Evolutionary conservation across 2,329 filamentous ascomycete species (phyloP), one percentile per base, ranked within the genome.

Genomic region (Metarhizium rileyi): DNA sequence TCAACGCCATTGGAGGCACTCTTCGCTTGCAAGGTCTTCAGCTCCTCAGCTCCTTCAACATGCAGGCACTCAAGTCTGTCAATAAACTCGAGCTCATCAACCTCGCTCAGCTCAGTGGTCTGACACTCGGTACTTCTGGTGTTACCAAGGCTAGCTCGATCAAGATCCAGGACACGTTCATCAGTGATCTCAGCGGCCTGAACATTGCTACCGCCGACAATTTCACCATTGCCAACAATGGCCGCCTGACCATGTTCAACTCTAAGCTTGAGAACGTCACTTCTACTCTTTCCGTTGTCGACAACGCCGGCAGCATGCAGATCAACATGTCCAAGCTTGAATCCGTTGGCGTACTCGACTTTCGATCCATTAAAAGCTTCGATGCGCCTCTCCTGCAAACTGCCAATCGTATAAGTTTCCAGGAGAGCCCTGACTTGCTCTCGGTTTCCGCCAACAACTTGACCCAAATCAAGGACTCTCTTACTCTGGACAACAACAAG

Each of bases 151-250:
- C 87, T 52, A 72, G 71, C 56, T 77, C 72, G 55, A 78, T 98
- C 59, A 70, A 73, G 58, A 90, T 98, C 66, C 79, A 82, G 70
- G 93, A 98, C 75, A 98, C 93, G 46, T 82, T 84, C 69, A 80
- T 98, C 59, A 78, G 74, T 66, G 81, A 78, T 57, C 79, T 98
- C 52, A 76, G 84, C 57, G 90, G 89, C 63, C 86, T 98, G 66
- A 86, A 89, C 66, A 76, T 97, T 56, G 70, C 80, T 55, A 76
- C 77, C n/a, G 83, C 89, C 49, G 77, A 80, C 50, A 76, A 73
- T 57, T 80, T 98, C 66, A 75, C 87, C 67, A 85, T 98, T 70
- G 85, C 87, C 78, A 95, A 95, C 83, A 97, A 97, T 81, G 73
- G 73, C 54, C 84, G 85, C 64, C 77, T 98, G 59, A 80, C 78